Evolutionary conservation across 2,329 filamentous ascomycete species (phyloP).

Genomic region (Alternaria dauci): DNA sequence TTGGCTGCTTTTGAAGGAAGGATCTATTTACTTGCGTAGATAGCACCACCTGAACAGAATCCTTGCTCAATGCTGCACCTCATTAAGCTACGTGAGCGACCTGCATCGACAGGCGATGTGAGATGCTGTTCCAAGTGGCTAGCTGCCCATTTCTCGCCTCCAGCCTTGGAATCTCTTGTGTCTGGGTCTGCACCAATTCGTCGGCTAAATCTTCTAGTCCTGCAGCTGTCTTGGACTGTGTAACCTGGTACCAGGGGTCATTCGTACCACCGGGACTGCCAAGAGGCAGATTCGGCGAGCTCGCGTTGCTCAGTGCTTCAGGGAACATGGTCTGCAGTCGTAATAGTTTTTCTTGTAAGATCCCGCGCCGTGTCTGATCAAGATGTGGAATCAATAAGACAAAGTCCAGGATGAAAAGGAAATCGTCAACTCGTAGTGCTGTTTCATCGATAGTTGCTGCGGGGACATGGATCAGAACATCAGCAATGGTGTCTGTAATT

Average conservation of each 20-base stretch:
- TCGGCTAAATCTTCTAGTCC: conserved; percentile 34
- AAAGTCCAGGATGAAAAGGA: conserved; percentile 62
- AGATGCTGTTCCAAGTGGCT: conserved; percentile 47
- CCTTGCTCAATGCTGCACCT: background rate
- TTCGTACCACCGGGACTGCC: conserved; percentile 34
- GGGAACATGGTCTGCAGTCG: conserved; percentile 48
- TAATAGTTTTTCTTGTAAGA: conserved; percentile 55
- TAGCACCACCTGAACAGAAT: background rate
- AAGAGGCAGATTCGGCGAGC: conserved; percentile 42
- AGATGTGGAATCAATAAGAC: conserved; percentile 61
- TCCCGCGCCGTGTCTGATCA: conserved; percentile 56
- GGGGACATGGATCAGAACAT: conserved; percentile 64
- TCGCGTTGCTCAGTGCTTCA: conserved; percentile 43
- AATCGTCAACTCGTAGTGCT: conserved; percentile 61
- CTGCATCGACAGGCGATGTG: conserved; percentile 38
- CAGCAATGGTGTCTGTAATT: conserved; percentile 67
- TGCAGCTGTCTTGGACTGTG: conserved; percentile 45
- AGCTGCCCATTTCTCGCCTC: conserved; percentile 30
- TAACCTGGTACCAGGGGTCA: conserved; percentile 48
- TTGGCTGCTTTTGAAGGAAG: conserved; percentile 43
- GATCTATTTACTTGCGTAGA: conserved; percentile 34
- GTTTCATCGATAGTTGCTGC: conserved; percentile 58
- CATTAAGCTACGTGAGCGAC: conserved; percentile 13
- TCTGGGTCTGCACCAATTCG: conserved; percentile 16
- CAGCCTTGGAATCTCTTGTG: conserved; percentile 19